Percentiles rank a stretch among this genome's conserved stretches.
Evolutionary conservation across 2,329 filamentous ascomycete species (phyloP).

Genomic region (Huntiella decipiens): DNA sequence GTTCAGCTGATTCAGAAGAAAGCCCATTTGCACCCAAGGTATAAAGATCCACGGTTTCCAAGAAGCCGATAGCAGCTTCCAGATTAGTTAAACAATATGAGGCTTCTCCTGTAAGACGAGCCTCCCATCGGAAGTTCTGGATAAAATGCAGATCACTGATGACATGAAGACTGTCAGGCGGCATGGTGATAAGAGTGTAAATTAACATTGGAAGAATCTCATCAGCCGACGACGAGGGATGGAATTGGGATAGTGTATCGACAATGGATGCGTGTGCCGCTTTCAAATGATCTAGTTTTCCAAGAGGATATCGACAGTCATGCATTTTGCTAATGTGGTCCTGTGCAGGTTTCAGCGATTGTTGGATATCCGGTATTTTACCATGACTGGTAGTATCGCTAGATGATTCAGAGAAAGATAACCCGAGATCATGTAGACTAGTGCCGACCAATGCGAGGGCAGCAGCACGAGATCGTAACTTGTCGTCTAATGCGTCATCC

Average conservation of each 20-base stretch:
- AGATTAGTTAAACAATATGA: slow-evolving; percentile 94
- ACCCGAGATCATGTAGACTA: slow-evolving; percentile 63
- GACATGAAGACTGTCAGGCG: slow-evolving; percentile 67
- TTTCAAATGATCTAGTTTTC: slow-evolving; percentile 77
- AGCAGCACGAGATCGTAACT: slow-evolving; percentile 81
- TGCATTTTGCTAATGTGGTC: slow-evolving; percentile 61
- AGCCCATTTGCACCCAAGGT: slow-evolving; percentile 56
- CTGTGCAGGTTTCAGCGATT: slow-evolving; percentile 51
- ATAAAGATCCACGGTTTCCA: slow-evolving; percentile 86
- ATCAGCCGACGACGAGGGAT: slow-evolving; percentile 74
- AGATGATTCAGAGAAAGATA: slow-evolving; percentile 44
- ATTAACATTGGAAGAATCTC: slow-evolving; percentile 95
- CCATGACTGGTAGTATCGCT: slow-evolving; percentile 19
- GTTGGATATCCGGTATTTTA: slow-evolving; percentile 40
- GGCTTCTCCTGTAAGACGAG: slow-evolving; percentile 77
- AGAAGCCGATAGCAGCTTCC: slow-evolving; percentile 82
- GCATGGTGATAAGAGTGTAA: slow-evolving; percentile 81
- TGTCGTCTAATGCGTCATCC: slow-evolving; percentile 88
- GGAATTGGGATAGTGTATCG: slow-evolving; percentile 53
- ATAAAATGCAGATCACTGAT: slow-evolving; percentile 94
- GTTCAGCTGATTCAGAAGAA: slow-evolving; percentile 29
- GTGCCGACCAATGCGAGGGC: slow-evolving; percentile 84
- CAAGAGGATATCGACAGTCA: slow-evolving; percentile 68
- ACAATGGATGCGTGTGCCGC: slow-evolving; percentile 87
- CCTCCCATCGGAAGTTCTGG: slow-evolving; percentile 70